These are phyloP conservation scores for Monoraphidium neglectum DNA, from an alignment of 139 green algal species.

Conservation along the genomic window DNA sequence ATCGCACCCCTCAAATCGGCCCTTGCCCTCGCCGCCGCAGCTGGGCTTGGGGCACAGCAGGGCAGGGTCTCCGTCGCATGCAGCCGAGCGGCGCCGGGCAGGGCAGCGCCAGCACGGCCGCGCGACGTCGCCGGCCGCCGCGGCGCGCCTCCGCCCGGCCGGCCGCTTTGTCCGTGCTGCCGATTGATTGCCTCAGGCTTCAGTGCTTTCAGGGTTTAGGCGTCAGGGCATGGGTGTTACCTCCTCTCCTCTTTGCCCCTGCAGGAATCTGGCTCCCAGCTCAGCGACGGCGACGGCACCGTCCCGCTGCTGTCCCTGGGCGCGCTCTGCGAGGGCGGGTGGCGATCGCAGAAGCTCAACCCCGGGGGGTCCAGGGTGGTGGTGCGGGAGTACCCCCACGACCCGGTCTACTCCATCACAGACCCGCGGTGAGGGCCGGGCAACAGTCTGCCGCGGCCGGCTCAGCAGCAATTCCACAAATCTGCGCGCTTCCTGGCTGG, in stretches of 20 bases:
- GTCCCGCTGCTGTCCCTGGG: constrained; percentile 72
- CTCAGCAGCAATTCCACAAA: not conserved
- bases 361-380: constrained; percentile 52
- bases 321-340: constrained; percentile 51
- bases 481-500: not conserved
- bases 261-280: constrained; percentile 55
- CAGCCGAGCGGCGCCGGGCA: no score
- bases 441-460: not conserved
- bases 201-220: no score
- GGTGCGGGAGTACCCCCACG: constrained; percentile 59
- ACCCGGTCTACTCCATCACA: constrained; percentile 22
- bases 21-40: no score
- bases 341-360: constrained; percentile 62
- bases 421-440: constrained; percentile 24
- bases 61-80: no score
- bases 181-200: no score
- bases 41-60: no score
- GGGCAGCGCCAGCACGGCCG: no score
- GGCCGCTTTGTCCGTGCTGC: no score
- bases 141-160: no score
- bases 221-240: no score
- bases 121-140: no score
- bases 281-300: constrained; percentile 68
- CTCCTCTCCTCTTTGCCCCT: not conserved
- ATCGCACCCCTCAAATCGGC: no score